These are phyloP conservation scores for Coemansia sp. DNA, from an alignment of 192 early-diverging fungal genomes.

Conservation along the genomic window DNA sequence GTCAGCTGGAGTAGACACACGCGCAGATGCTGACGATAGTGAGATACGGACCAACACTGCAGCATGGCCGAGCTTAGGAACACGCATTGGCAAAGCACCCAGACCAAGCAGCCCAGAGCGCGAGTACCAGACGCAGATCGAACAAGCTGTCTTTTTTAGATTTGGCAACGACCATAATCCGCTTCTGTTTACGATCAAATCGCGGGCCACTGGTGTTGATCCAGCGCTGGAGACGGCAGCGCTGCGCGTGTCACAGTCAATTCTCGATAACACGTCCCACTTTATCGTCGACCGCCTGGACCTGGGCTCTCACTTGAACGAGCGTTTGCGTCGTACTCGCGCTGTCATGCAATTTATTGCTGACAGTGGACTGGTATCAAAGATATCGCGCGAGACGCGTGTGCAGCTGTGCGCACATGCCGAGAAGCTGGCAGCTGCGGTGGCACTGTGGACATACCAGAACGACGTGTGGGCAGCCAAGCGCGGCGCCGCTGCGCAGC, in stretches of 20 bases:
- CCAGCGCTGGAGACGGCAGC: slow-evolving; percentile 31
- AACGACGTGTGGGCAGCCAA: slow-evolving; percentile 29
- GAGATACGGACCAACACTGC: neutral
- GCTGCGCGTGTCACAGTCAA: slow-evolving; percentile 35
- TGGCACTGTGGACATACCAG: slow-evolving; percentile 45
- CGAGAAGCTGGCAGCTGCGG: slow-evolving; percentile 45
- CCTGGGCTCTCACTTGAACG: slow-evolving; percentile 36
- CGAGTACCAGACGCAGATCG: slow-evolving; percentile 32
- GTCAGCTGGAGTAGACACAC: neutral
- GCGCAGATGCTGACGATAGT: neutral
- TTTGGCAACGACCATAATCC: slow-evolving; percentile 21
- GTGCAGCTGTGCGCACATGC: slow-evolving; percentile 29
- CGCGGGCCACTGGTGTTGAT: slow-evolving; percentile 19
- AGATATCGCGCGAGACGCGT: slow-evolving; percentile 17
- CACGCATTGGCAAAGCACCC: slow-evolving; percentile 8
- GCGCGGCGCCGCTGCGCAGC: slow-evolving; percentile 23
- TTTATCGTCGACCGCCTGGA: slow-evolving; percentile 40
- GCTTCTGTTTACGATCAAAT: slow-evolving; percentile 29
- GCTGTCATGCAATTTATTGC: slow-evolving; percentile 34
- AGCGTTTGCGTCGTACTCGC: slow-evolving; percentile 35
- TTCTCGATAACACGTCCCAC: slow-evolving; percentile 45
- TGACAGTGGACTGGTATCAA: slow-evolving; percentile 16
- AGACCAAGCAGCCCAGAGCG: slow-evolving; percentile 9
- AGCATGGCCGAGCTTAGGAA: neutral
- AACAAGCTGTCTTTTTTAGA: slow-evolving; percentile 54